A percentile compares a stretch with the other conserved stretches of the same genome.
Evolutionary conservation across 345 rosid genomes (phyloP).

Genomic region (Bruguiera sexangula): DNA sequence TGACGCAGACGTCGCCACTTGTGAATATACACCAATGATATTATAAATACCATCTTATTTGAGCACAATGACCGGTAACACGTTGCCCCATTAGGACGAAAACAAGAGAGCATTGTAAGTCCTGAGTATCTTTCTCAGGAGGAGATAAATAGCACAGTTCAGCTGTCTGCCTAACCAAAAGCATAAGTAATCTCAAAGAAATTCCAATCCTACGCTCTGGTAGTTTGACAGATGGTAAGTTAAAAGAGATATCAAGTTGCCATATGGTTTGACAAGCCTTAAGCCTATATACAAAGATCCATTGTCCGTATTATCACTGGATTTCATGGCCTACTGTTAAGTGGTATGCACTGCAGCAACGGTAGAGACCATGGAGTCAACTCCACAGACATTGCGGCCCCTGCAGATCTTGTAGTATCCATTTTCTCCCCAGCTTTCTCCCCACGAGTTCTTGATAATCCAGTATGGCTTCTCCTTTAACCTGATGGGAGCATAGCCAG

Average conservation of each 20-base stretch:
- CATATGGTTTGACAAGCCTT: neutral
- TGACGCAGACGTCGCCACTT: no score
- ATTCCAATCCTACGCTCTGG: constrained; percentile 4
- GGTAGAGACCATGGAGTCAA: constrained; percentile 84
- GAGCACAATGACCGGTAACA: no score
- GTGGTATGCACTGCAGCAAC: constrained; percentile 60
- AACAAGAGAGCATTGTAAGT: neutral
- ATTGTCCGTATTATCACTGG: neutral
- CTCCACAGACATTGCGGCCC: constrained; percentile 82
- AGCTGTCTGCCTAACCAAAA: neutral
- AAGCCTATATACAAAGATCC: constrained; percentile 17
- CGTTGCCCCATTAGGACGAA: neutral
- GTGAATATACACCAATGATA: no score
- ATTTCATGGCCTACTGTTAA: constrained; percentile 15
- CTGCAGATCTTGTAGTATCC: constrained; percentile 84
- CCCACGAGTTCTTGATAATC: constrained; percentile 95
- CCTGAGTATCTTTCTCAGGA: neutral
- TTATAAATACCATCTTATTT: no score
- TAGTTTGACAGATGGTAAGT: neutral
- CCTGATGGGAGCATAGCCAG: constrained; percentile 75
- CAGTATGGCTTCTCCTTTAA: constrained; percentile 86
- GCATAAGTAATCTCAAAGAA: constrained; percentile 2
- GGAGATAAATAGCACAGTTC: neutral
- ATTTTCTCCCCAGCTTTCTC: constrained; percentile 80
- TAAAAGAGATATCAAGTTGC: neutral